These are phyloP conservation scores for Lodderomyces orthopsilosis DNA, from an alignment of 1,139 yeast genomes.

Conservation along the genomic window DNA sequence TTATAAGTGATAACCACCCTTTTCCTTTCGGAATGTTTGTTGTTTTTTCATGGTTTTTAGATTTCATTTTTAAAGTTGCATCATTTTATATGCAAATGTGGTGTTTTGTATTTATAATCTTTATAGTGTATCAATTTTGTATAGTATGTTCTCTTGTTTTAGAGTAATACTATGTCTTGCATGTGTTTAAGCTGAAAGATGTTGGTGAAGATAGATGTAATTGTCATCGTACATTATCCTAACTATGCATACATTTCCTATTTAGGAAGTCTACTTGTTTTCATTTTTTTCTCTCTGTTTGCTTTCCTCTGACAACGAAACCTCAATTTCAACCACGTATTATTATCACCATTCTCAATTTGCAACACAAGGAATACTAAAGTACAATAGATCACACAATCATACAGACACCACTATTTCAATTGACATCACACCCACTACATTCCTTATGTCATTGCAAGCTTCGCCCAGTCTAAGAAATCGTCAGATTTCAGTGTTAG, in stretches of 20 bases:
- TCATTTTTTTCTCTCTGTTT: background rate
- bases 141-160: background rate
- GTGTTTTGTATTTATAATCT: background rate
- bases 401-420: no score
- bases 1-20: background rate
- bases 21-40: background rate
- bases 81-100: no score
- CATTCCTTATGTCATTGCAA: conserved; percentile 19
- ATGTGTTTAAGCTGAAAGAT: no score
- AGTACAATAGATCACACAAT: no score
- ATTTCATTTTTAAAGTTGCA: background rate
- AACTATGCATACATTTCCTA: background rate
- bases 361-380: no score
- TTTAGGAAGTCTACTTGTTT: conserved; percentile 1
- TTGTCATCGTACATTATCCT: no score
- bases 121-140: background rate
- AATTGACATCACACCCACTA: no score
- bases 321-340: background rate
- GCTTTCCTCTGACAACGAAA: conserved; percentile 3
- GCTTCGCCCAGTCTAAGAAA: conserved; percentile 28
- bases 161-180: background rate
- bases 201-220: no score
- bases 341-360: background rate
- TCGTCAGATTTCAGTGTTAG: conserved; percentile 49
- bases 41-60: background rate